A percentile compares a stretch with the other conserved stretches of the same genome.
Evolutionary conservation across 2,329 filamentous ascomycete genomes (phyloP).

Genomic region (Drechslerella stenobrocha): DNA sequence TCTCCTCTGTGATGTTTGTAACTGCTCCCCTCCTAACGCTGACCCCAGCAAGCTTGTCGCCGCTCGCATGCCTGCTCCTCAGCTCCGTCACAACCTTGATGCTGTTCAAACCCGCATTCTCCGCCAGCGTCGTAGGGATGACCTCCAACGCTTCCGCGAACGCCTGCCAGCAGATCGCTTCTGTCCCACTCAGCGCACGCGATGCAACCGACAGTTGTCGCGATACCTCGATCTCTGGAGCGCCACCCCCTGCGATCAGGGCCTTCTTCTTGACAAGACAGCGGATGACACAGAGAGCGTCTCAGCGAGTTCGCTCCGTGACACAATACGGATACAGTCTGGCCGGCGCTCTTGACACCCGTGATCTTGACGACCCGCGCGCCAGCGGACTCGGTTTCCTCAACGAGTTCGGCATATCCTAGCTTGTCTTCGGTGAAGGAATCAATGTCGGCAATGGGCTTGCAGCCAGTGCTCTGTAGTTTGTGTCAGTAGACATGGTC

Average conservation of each 20-base stretch:
- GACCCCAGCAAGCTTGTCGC: slow-evolving; percentile 93
- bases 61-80: slow-evolving; percentile 88
- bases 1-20: slow-evolving; percentile 92
- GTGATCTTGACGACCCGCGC: slow-evolving; percentile 93
- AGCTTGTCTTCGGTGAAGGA: slow-evolving; percentile 99
- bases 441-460: slow-evolving; percentile 97
- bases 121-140: slow-evolving; percentile 91
- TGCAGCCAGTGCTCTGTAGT: slow-evolving; percentile 82
- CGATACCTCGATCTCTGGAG: slow-evolving; percentile 94
- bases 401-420: slow-evolving; percentile 86
- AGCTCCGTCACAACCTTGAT: slow-evolving; percentile 98
- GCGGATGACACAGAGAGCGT: slow-evolving; percentile 94
- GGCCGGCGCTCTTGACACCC: slow-evolving; percentile 78
- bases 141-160: slow-evolving; percentile 98
- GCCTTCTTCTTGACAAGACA: slow-evolving; percentile 99
- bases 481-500: slow-evolving; percentile 1
- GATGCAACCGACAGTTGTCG: slow-evolving; percentile 80
- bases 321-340: slow-evolving; percentile 92
- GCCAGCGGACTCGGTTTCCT: slow-evolving; percentile 84
- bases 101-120: slow-evolving; percentile 96
- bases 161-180: slow-evolving; percentile 98
- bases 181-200: slow-evolving; percentile 81
- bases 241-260: slow-evolving; percentile 94
- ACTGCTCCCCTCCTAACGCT: slow-evolving; percentile 98
- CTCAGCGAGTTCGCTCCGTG: slow-evolving; percentile 92